Conservation (phyloP, 2,329 filamentous ascomycete genomes). For the Ophiostoma populinum region DNA sequence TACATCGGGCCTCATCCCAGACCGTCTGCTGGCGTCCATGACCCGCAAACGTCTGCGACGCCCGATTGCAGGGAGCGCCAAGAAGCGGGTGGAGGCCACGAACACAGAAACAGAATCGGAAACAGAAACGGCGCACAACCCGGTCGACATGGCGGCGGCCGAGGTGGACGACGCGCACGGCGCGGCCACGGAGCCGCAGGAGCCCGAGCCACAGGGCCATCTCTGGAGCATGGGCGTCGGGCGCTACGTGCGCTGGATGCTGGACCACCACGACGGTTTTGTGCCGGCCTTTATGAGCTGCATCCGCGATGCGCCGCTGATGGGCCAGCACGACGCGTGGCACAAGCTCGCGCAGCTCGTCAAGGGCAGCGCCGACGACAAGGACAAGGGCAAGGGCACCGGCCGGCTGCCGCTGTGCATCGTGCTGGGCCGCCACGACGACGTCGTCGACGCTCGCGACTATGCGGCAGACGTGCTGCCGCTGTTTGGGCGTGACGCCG, state of each 20-base stretch:
- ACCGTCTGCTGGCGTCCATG: conserved; percentile 29
- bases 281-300: conserved; percentile 42
- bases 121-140: conserved; percentile 6
- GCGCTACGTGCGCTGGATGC: conserved; percentile 39
- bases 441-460: conserved; percentile 33
- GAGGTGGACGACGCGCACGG: conserved; percentile 21
- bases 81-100: background rate
- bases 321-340: conserved; percentile 35
- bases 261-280: conserved; percentile 37
- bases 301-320: conserved; percentile 35
- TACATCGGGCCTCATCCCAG: conserved; percentile 35
- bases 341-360: conserved; percentile 21
- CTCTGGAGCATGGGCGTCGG: conserved; percentile 29
- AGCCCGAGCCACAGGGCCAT: conserved; percentile 12
- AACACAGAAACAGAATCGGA: background rate
- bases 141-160: conserved; percentile 23
- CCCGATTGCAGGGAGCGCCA: conserved; percentile 27
- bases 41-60: conserved; percentile 30
- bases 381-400: conserved; percentile 7
- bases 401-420: conserved; percentile 26
- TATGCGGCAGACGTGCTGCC: conserved; percentile 32
- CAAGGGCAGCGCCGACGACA: conserved; percentile 8
- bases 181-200: conserved; percentile 8
- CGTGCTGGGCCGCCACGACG: conserved; percentile 32
- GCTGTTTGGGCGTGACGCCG: conserved; percentile 27